phyloP scores from a whole-genome alignment of 768 basidiomycete genomes.

The Ephemerocybe angulata region DNA sequence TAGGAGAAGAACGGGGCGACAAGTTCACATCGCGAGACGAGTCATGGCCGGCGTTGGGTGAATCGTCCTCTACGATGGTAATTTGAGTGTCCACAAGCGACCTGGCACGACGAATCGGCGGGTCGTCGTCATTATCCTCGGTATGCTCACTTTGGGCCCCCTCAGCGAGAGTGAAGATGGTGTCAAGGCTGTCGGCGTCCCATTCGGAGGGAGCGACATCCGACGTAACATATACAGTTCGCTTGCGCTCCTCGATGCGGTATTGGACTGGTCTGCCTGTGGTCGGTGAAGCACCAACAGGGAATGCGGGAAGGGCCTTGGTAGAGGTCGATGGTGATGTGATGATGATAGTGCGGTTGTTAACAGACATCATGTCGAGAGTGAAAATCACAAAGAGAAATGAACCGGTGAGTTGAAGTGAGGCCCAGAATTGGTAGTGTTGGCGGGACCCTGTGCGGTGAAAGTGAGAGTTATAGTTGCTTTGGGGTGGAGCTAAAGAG shows the following conservation, averaged over 20 bases:
- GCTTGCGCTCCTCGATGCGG: slow-evolving; percentile 46
- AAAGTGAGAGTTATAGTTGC: neutral
- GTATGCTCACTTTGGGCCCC: slow-evolving; percentile 21
- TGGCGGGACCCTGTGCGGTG: neutral
- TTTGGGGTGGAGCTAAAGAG: neutral
- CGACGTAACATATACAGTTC: slow-evolving; percentile 44
- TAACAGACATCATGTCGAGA: slow-evolving; percentile 26
- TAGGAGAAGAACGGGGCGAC: neutral
- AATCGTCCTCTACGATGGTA: slow-evolving; percentile 21
- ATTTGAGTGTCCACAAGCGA: slow-evolving; percentile 28
- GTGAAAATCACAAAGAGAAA: slow-evolving; percentile 1
- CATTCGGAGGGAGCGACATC: slow-evolving; percentile 42
- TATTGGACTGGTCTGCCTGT: slow-evolving; percentile 36
- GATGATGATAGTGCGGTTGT: slow-evolving; percentile 35
- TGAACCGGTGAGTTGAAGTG: neutral
- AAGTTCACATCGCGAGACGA: neutral
- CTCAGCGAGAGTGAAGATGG: slow-evolving; percentile 38
- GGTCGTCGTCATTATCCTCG: slow-evolving; percentile 19
- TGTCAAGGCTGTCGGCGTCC: slow-evolving; percentile 36
- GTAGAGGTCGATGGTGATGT: slow-evolving; percentile 29
- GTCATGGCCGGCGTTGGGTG: neutral
- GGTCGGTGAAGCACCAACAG: slow-evolving; percentile 27
- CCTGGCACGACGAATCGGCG: slow-evolving; percentile 29
- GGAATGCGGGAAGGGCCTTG: slow-evolving; percentile 20
- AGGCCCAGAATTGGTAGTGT: slow-evolving; percentile 2